A percentile compares a stretch with the other conserved stretches of the same genome.
phyloP scores from a whole-genome alignment of 129 eudicot species.

The Flaveria brownii region DNA sequence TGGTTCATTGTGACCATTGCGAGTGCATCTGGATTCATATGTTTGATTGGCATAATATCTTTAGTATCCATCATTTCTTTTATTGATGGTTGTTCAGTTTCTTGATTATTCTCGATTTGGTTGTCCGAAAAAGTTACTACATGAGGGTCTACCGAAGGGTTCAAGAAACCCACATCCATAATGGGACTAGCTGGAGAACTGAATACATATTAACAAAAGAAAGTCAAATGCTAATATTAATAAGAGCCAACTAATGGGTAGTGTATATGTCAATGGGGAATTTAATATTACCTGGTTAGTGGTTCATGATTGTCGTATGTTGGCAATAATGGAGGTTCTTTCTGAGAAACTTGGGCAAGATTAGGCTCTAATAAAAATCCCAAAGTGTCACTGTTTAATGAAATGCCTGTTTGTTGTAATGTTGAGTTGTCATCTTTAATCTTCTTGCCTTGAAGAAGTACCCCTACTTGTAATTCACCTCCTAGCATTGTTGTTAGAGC shows the following conservation, averaged over 20 bases:
- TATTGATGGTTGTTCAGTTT: conserved; percentile 30
- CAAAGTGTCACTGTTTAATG: conserved; percentile 49
- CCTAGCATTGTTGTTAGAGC: conserved; percentile 76
- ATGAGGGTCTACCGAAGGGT: conserved; percentile 35
- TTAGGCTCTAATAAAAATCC: conserved; percentile 83
- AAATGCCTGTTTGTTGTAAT: conserved; percentile 75
- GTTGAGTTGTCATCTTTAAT: conserved; percentile 84
- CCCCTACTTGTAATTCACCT: conserved; percentile 81
- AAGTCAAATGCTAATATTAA: conserved; percentile 6
- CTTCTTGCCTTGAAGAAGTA: conserved; percentile 80
- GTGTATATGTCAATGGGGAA: conserved; percentile 3
- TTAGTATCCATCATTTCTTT: conserved; percentile 46
- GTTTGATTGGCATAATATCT: conserved; percentile 52
- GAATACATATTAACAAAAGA: conserved; percentile 18
- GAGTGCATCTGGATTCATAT: conserved; percentile 35
- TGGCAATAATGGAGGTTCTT: conserved; percentile 45
- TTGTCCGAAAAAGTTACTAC: conserved; percentile 39
- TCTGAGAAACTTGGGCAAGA: conserved; percentile 45
- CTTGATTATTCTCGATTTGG: conserved; percentile 29
- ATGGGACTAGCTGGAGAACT: conserved; percentile 50
- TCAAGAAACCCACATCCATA: conserved; percentile 36
- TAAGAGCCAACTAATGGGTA: conserved; percentile 15
- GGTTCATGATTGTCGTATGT: conserved; percentile 46
- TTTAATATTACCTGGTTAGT: conserved; percentile 48
- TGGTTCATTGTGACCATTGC: conserved; percentile 36